Base-by-base conservation (phyloP, 441 rosid genomes). In the Flueggea neowawraea region DNA sequence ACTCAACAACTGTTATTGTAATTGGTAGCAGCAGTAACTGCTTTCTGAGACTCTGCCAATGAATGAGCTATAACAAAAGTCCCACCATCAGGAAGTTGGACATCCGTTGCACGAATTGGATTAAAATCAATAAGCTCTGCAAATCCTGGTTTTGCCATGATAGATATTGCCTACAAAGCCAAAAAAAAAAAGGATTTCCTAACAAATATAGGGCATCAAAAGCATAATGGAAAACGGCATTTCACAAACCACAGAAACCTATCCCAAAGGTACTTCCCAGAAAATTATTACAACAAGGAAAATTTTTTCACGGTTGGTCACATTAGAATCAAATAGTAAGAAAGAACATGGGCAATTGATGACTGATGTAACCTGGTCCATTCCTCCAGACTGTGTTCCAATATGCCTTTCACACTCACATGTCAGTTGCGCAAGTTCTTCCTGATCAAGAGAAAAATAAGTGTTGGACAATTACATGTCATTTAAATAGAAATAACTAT, bases 331-430 rank as follows among this genome's bases (percentile, higher is more conserved):
- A 12, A 0, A 0, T 16, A 36, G 13, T 11, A 64, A 48, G 2
- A 16, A 6, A 32, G 10, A 12, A 17, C 11, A 28, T 32, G 51
- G 39, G 6, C 39, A 55, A 6, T 31, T 16, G 31, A n/a, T n/a
- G n/a, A n/a, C n/a, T n/a, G n/a, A 31, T 33, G 16, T 72, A n/a
- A n/a, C n/a, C n/a, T n/a, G n/a, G n/a, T n/a, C n/a, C n/a, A n/a
- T n/a, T n/a, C n/a, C n/a, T n/a, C 97, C 97, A 55, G 97, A 91
- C 55, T 89, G 97, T n/a, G 97, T 91, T 78, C 99, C 97, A n/a
- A n/a, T n/a, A n/a, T n/a, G n/a, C n/a, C n/a, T n/a, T n/a, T n/a
- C n/a, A n/a, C n/a, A n/a, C n/a, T n/a, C n/a, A n/a, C n/a, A n/a
- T n/a, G n/a, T n/a, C n/a, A n/a, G n/a, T n/a, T n/a, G n/a, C n/a